A percentile compares a stretch with the other conserved stretches of the same genome.
phyloP scores from a whole-genome alignment of 345 rosid species.

The Populus nigra region DNA sequence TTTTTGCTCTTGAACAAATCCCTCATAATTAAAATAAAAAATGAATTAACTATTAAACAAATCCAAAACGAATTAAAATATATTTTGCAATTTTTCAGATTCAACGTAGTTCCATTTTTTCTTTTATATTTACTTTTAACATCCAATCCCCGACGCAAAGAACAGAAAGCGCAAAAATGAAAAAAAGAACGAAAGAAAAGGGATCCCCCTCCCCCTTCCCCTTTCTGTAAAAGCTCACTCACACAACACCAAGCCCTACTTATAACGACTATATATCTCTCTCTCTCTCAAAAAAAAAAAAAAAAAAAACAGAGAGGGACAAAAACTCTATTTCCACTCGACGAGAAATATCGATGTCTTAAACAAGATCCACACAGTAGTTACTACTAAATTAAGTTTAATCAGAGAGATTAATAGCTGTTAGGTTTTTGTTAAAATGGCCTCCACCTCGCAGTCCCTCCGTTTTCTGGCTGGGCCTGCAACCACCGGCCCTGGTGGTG shows the following conservation, averaged over 20 bases:
- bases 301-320: no score
- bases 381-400: background rate
- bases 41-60: no score
- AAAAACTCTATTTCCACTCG: background rate
- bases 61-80: no score
- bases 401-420: background rate
- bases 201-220: background rate
- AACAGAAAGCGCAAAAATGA: background rate
- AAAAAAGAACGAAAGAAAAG: background rate
- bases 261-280: background rate
- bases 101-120: no score
- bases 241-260: background rate
- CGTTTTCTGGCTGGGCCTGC: conserved; percentile 20
- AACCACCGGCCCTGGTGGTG: conserved; percentile 44
- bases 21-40: no score
- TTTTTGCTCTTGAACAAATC: no score
- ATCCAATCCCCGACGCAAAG: background rate
- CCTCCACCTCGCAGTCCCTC: conserved; percentile 52
- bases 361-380: background rate
- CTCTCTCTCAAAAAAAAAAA: background rate
- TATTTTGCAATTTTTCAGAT: no score
- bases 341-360: background rate
- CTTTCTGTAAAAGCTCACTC: background rate
- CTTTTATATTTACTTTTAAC: no score
- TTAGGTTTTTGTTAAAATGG: conserved; percentile 30